These are phyloP conservation scores for Triticum turgidum DNA, from an alignment of 176 grass and related monocot genomes.

Conservation along the genomic window DNA sequence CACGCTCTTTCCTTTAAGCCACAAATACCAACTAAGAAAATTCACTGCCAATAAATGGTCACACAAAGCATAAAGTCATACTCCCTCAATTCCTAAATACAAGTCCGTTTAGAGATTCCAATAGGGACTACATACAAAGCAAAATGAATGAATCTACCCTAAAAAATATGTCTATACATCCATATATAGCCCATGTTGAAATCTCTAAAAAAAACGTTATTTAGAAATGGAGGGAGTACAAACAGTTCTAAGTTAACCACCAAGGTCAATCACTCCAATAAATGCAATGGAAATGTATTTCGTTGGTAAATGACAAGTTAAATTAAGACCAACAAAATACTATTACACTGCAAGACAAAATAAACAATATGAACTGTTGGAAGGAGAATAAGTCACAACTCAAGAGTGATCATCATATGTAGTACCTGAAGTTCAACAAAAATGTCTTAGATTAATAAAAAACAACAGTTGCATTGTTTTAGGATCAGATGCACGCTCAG, in stretches of 20 bases:
- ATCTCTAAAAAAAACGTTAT: too few relatives aligned
- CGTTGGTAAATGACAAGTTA: background rate
- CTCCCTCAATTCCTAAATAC: too few relatives aligned
- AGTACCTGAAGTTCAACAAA: conserved; percentile 89
- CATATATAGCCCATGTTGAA: too few relatives aligned
- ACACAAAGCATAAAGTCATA: conserved; percentile 11
- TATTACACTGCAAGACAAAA: background rate
- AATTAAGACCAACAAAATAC: background rate
- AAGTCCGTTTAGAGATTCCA: too few relatives aligned
- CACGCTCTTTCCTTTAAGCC: background rate
- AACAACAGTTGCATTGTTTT: conserved; percentile 80
- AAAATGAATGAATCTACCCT: too few relatives aligned
- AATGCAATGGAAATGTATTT: conserved; percentile 41
- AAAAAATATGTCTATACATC: too few relatives aligned
- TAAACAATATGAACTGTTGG: background rate
- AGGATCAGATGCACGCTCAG: conserved; percentile 63
- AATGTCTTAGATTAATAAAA: conserved; percentile 80
- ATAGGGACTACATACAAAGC: too few relatives aligned
- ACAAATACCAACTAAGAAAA: conserved; percentile 11
- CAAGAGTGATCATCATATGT: conserved; percentile 5
- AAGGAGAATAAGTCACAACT: conserved; percentile 33
- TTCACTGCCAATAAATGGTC: background rate
- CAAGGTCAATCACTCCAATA: conserved; percentile 85
- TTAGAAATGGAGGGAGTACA: too few relatives aligned
- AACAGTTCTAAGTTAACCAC: conserved; percentile 62